Conservation (phyloP, 2,329 filamentous ascomycete genomes). For the Ophiostoma himal-ulmi region DNA sequence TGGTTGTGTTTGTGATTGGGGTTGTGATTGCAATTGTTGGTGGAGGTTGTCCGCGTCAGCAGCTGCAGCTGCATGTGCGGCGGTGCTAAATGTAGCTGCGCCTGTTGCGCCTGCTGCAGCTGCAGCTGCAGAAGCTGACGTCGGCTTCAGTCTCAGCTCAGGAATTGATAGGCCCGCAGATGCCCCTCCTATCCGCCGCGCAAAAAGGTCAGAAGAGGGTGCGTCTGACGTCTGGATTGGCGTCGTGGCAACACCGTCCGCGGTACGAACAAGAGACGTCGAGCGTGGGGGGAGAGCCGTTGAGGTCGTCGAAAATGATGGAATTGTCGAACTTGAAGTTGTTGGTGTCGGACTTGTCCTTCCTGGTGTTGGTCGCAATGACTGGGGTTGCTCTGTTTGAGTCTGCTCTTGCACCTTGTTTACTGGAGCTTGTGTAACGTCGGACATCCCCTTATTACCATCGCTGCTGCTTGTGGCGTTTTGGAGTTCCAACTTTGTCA, state of each 20-base stretch:
- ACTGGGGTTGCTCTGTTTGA: neutral
- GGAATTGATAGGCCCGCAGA: constrained; percentile 44
- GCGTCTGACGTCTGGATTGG: neutral
- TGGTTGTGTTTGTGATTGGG: neutral
- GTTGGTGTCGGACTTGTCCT: neutral
- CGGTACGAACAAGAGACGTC: neutral
- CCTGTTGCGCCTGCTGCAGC: constrained; percentile 9
- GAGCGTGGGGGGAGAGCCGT: neutral
- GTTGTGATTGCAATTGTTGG: constrained; percentile 10
- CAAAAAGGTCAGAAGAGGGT: constrained; percentile 22
- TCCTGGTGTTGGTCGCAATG: neutral
- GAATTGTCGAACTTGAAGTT: neutral
- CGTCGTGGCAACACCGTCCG: neutral
- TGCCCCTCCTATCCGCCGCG: constrained; percentile 46
- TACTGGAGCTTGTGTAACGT: constrained; percentile 10
- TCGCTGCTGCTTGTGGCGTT: neutral
- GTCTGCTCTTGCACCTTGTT: constrained; percentile 1
- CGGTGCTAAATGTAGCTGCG: constrained; percentile 22
- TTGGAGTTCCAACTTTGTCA: neutral
- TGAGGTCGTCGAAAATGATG: neutral
- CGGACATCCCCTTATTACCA: neutral
- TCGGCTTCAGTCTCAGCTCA: constrained; percentile 44
- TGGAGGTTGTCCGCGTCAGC: neutral
- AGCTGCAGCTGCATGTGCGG: constrained; percentile 18
- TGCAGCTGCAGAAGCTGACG: constrained; percentile 24